A percentile compares a stretch with the other conserved stretches of the same genome.
Evolutionary conservation across 2,329 filamentous ascomycete species (phyloP).

Genomic region (Arthrocladium fulminans): DNA sequence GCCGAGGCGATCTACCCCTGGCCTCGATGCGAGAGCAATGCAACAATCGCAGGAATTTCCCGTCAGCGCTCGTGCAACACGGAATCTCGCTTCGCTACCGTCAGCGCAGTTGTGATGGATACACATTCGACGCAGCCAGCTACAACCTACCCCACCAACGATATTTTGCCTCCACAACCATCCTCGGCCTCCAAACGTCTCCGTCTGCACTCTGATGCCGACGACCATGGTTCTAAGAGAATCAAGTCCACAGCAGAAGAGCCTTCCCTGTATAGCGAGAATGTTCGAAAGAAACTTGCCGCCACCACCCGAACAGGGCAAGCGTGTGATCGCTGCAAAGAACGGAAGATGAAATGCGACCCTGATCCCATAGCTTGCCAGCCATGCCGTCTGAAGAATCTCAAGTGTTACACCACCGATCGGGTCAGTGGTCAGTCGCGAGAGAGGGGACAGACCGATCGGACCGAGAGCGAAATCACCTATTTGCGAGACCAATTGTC

Average conservation of each 20-base stretch:
- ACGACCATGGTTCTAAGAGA: conserved; percentile 19
- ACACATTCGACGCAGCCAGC: neutral
- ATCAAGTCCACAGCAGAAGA: conserved; percentile 18
- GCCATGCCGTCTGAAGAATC: conserved; percentile 65
- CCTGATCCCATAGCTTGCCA: conserved; percentile 71
- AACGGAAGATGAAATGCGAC: conserved; percentile 83
- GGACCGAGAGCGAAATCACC: conserved; percentile 63
- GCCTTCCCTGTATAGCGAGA: conserved; percentile 33
- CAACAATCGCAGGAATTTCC: conserved; percentile 6
- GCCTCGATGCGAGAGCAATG: neutral
- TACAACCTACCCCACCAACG: neutral
- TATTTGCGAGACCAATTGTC: conserved; percentile 58
- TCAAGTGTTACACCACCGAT: conserved; percentile 77
- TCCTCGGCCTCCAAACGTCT: conserved; percentile 11
- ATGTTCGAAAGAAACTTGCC: conserved; percentile 45
- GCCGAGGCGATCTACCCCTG: neutral
- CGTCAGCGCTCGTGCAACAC: conserved; percentile 5
- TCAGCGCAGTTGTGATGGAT: neutral
- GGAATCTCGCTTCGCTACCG: neutral
- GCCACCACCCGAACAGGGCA: conserved; percentile 60
- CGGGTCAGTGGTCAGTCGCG: conserved; percentile 75
- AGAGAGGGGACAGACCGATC: conserved; percentile 66
- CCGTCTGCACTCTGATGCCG: conserved; percentile 13
- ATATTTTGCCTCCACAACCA: neutral
- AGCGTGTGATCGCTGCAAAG: conserved; percentile 82